These are phyloP conservation scores for Phytophthora megakarya DNA, from an alignment of 352 stramenopile species.

Conservation along the genomic window DNA sequence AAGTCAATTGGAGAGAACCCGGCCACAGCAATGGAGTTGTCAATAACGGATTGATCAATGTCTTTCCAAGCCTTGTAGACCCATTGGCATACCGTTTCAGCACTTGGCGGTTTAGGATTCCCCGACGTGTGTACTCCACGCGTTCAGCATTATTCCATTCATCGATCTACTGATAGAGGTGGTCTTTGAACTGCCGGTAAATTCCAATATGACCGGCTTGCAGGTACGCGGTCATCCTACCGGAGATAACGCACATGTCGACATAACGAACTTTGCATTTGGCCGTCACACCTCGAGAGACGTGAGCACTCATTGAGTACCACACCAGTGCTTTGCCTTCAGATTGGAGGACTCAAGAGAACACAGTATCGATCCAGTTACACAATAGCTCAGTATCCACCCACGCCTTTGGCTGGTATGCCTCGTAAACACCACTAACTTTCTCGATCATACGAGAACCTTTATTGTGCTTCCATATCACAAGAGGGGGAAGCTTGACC, in stretches of 20 bases:
- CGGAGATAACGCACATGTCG: not conserved
- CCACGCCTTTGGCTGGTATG: not conserved
- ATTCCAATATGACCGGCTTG: not conserved
- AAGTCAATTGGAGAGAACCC: not conserved
- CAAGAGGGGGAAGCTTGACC: not conserved
- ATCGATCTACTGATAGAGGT: not conserved
- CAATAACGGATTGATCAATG: not conserved
- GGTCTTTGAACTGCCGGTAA: not conserved
- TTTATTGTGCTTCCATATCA: not conserved
- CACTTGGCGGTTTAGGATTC: not conserved
- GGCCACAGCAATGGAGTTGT: not conserved
- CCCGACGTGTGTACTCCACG: not conserved
- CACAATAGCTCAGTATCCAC: not conserved
- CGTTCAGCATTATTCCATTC: not conserved
- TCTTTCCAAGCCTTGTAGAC: not conserved
- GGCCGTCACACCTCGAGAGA: not conserved
- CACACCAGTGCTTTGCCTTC: not conserved
- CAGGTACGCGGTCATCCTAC: not conserved
- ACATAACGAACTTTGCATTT: not conserved
- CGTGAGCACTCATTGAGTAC: not conserved
- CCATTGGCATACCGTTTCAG: not conserved
- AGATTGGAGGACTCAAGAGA: not conserved
- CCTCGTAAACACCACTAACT: not conserved
- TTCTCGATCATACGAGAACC: not conserved
- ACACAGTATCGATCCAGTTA: not conserved